These are phyloP conservation scores for Ajuga chamaepitys DNA, from an alignment of 257 asterid genomes.

Conservation along the genomic window DNA sequence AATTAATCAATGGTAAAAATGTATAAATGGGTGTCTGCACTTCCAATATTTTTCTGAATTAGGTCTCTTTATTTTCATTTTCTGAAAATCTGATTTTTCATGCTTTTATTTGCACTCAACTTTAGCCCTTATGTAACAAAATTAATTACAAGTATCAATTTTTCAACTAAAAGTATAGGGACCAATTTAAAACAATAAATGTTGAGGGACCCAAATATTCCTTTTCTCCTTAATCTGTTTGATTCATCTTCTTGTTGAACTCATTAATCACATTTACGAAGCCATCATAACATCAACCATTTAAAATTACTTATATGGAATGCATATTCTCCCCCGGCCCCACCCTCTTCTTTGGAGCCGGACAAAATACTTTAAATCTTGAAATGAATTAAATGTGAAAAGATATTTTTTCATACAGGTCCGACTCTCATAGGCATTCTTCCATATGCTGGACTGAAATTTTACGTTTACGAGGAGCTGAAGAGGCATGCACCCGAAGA, in stretches of 20 bases:
- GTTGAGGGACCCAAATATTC: too few species aligned
- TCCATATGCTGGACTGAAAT: conserved; percentile 94
- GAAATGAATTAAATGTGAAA: too few species aligned
- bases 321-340: neutral
- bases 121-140: too few species aligned
- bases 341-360: neutral
- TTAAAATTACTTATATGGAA: neutral
- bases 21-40: too few species aligned
- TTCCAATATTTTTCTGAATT: too few species aligned
- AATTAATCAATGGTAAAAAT: neutral
- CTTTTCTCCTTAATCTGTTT: neutral
- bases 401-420: conserved; percentile 36
- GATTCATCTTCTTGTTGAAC: neutral
- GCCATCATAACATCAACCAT: neutral
- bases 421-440: conserved; percentile 93
- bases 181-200: too few species aligned
- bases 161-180: too few species aligned
- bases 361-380: neutral
- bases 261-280: neutral
- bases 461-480: conserved; percentile 80
- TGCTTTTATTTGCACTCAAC: too few species aligned
- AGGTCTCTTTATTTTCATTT: too few species aligned
- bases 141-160: too few species aligned
- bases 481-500: conserved; percentile 82
- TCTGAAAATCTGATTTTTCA: too few species aligned